Evolutionary conservation across 208 protist species (phyloP).

Genomic region (Vickermania spadyakhi): DNA sequence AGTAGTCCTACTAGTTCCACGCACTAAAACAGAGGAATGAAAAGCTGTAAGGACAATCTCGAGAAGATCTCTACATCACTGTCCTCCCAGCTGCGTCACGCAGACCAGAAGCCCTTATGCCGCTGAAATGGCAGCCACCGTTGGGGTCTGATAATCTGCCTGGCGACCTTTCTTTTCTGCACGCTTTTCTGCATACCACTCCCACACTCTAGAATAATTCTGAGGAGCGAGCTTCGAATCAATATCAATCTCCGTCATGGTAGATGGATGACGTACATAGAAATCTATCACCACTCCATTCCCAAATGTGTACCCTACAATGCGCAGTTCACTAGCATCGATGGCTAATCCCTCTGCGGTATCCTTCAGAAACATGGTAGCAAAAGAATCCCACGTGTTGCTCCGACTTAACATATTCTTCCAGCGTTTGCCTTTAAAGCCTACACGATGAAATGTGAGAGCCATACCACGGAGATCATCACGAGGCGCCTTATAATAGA

Average conservation of each 20-base stretch:
- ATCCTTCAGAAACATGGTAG: constrained; percentile 10
- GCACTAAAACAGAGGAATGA: too few relatives aligned
- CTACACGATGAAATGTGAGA: constrained; percentile 18
- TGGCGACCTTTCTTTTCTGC: not conserved
- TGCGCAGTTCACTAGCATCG: constrained; percentile 2
- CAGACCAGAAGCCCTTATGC: too few relatives aligned
- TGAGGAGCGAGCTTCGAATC: constrained; percentile 5
- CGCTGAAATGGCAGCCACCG: too few relatives aligned
- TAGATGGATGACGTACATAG: constrained; percentile 5
- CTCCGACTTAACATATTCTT: not conserved
- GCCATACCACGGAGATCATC: not conserved
- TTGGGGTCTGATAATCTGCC: too few relatives aligned
- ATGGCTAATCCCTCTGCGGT: constrained; percentile 8
- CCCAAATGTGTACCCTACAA: constrained; percentile 2
- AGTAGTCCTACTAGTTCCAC: too few relatives aligned
- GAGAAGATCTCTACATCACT: too few relatives aligned
- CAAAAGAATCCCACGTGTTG: not conserved
- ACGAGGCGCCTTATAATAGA: not conserved
- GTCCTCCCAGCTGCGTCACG: too few relatives aligned
- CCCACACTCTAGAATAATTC: constrained; percentile 9
- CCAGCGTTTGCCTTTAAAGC: constrained; percentile 16
- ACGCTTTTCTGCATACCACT: constrained; percentile 1
- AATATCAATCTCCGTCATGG: constrained; percentile 5
- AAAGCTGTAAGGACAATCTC: too few relatives aligned
- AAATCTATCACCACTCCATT: constrained; percentile 11